Conservation (phyloP, 2,329 filamentous ascomycete species). For the Colletotrichum viniferum region DNA sequence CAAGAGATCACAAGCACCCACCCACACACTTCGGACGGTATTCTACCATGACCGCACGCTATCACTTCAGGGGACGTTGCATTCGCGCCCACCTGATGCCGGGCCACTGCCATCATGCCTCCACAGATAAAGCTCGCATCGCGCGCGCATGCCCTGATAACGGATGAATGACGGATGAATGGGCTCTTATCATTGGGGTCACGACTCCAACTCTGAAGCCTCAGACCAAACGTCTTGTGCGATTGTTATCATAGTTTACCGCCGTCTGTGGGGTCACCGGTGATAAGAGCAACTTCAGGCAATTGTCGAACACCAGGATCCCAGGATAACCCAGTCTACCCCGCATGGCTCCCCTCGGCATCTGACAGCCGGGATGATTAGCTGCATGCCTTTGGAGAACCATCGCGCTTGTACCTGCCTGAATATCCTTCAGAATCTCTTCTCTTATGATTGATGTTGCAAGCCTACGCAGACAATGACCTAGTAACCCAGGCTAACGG, state of each 20-base stretch:
- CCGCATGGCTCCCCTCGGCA: not conserved
- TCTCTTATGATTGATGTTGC: not conserved
- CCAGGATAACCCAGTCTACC: constrained; percentile 4
- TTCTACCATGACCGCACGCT: not conserved
- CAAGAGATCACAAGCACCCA: not conserved
- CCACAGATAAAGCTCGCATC: not conserved
- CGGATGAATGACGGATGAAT: not conserved
- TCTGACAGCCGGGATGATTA: not conserved
- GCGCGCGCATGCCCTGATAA: not conserved
- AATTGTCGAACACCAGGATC: not conserved
- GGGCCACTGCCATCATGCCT: not conserved
- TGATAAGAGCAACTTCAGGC: not conserved
- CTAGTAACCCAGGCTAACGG: not conserved
- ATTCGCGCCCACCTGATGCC: not conserved
- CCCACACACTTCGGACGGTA: not conserved
- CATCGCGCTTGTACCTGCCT: constrained; percentile 9
- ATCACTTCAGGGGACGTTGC: not conserved
- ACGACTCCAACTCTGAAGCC: not conserved
- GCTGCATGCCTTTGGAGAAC: not conserved
- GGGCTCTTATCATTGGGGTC: constrained; percentile 10
- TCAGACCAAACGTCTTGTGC: not conserved
- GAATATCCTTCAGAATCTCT: not conserved
- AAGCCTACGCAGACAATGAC: not conserved
- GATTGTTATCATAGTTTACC: not conserved
- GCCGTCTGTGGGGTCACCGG: not conserved